phyloP scores from a whole-genome alignment of 2,329 filamentous ascomycete genomes.

The Aureobasidium mangrovei region DNA sequence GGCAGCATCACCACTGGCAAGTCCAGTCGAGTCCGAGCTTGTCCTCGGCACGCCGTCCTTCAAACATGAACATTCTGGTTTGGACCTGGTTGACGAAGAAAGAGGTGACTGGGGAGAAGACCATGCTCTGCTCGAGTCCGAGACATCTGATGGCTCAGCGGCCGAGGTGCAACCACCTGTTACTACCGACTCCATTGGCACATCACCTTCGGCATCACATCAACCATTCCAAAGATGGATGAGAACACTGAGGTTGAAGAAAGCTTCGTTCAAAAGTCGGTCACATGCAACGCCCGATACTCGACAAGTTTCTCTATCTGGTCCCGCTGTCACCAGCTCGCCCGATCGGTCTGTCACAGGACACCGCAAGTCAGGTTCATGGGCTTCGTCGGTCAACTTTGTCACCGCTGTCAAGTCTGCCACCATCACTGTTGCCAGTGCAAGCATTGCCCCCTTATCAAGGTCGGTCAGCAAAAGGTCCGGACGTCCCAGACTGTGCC shows the following conservation, averaged over 20 bases:
- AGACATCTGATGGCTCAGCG: not conserved
- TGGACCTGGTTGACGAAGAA: constrained; percentile 10
- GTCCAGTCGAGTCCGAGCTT: not conserved
- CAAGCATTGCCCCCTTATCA: constrained; percentile 58
- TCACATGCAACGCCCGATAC: constrained; percentile 26
- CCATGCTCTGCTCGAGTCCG: constrained; percentile 5
- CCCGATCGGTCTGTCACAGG: not conserved
- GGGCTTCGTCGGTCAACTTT: constrained; percentile 68
- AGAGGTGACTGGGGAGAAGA: constrained; percentile 6
- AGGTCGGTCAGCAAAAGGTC: constrained; percentile 43
- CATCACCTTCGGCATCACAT: not conserved
- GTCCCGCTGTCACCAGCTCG: not conserved
- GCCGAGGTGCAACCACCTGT: not conserved
- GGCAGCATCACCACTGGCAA: not conserved
- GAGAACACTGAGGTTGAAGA: constrained; percentile 54
- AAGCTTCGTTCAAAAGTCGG: constrained; percentile 31
- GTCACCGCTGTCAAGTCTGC: constrained; percentile 75
- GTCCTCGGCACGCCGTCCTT: not conserved
- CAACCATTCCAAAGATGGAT: constrained; percentile 65
- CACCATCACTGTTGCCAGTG: constrained; percentile 65
- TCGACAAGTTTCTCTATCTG: constrained; percentile 8
- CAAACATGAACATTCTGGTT: not conserved
- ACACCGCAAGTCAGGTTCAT: constrained; percentile 45
- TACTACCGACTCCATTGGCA: not conserved
- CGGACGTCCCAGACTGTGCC: constrained; percentile 50